phyloP scores from a whole-genome alignment of 1,284 basidiomycete species.

The Moesziomyces antarcticus region DNA sequence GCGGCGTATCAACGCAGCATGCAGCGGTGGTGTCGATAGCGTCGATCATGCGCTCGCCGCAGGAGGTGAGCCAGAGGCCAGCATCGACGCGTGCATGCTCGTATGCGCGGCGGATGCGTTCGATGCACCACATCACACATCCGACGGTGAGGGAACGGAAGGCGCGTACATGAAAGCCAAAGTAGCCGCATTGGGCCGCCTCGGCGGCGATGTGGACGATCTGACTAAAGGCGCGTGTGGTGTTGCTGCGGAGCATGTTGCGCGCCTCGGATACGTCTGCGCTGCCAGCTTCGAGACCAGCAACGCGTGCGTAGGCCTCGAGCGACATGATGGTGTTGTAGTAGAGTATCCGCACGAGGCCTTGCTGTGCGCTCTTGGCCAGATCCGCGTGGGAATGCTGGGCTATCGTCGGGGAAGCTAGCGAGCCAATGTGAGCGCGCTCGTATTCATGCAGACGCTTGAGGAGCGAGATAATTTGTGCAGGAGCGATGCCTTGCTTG shows the following conservation, averaged over 20 bases:
- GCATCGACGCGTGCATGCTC: background rate
- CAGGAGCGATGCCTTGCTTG: background rate
- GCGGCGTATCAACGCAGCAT: background rate
- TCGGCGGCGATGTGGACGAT: background rate
- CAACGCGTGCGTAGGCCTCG: background rate
- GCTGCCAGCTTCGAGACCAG: background rate
- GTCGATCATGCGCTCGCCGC: background rate
- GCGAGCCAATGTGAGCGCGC: background rate
- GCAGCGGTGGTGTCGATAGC: background rate
- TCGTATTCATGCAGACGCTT: background rate
- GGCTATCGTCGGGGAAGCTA: too few species aligned
- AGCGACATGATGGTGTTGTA: slow-evolving; percentile 1
- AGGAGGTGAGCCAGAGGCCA: background rate
- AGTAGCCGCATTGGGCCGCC: background rate
- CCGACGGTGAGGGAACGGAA: background rate
- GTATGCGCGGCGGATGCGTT: background rate
- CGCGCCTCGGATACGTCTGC: background rate
- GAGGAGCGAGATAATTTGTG: background rate
- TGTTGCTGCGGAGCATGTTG: background rate
- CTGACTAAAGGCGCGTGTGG: background rate
- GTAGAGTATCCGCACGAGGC: background rate
- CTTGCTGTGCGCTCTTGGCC: background rate
- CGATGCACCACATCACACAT: background rate
- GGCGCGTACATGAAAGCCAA: background rate
- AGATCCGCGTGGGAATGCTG: background rate